These are phyloP conservation scores for Mycosphaerella arachidis DNA, from an alignment of 2,329 filamentous ascomycete species.

Conservation along the genomic window DNA sequence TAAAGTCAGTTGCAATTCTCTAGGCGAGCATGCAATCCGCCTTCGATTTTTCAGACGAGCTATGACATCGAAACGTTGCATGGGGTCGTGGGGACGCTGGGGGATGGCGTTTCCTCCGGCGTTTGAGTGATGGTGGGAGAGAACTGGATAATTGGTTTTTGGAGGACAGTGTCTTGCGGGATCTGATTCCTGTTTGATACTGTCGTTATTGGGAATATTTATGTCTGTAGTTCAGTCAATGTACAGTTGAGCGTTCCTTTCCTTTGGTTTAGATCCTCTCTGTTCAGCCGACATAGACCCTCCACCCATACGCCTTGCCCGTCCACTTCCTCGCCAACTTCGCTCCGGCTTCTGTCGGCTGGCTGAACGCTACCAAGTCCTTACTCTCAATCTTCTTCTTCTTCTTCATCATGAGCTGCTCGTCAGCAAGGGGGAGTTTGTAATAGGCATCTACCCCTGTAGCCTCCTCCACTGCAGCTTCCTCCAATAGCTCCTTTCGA, in stretches of 20 bases:
- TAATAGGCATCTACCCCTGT: neutral
- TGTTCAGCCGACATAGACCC: slow-evolving; percentile 56
- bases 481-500: neutral
- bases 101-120: neutral
- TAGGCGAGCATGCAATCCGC: too few species aligned
- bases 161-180: neutral
- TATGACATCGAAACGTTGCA: too few species aligned
- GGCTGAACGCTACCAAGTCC: slow-evolving; percentile 57
- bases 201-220: neutral
- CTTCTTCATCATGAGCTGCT: slow-evolving; percentile 43
- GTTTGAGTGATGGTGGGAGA: neutral
- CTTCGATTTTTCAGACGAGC: too few species aligned
- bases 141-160: neutral
- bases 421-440: neutral
- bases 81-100: too few species aligned
- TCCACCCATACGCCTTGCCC: slow-evolving; percentile 53
- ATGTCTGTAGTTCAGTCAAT: neutral
- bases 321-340: slow-evolving; percentile 56
- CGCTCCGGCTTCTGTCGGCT: slow-evolving; percentile 60
- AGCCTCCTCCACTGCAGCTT: neutral
- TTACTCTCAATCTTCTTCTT: slow-evolving; percentile 53
- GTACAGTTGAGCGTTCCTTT: neutral
- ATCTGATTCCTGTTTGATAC: neutral
- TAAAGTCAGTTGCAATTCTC: too few species aligned
- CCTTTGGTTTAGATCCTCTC: neutral